Conservation (phyloP, 2,329 filamentous ascomycete species). For the Anisogramma anomala region DNA sequence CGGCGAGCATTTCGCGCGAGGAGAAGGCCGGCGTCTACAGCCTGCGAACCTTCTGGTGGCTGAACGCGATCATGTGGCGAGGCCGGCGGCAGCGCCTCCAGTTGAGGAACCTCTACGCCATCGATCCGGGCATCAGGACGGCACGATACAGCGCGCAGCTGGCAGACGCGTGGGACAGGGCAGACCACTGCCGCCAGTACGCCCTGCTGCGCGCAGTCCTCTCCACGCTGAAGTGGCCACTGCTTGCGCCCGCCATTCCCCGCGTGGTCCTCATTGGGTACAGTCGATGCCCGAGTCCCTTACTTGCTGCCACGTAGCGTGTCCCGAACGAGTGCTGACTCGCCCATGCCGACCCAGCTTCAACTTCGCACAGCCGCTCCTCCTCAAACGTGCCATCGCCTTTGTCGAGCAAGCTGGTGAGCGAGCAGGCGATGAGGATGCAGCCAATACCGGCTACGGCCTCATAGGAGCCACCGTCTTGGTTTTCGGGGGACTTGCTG, state of each 20-base stretch:
- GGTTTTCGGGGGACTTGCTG: slow-evolving; percentile 31
- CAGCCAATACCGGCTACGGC: slow-evolving; percentile 22
- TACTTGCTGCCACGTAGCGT: no score
- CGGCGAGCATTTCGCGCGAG: not conserved
- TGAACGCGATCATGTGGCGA: not conserved
- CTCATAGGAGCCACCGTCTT: slow-evolving; percentile 30
- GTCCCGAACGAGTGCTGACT: not conserved
- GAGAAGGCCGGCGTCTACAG: not conserved
- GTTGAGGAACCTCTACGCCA: not conserved
- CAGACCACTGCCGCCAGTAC: not conserved
- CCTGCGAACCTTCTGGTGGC: not conserved
- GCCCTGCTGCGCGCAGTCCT: not conserved
- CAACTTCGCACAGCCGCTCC: not conserved
- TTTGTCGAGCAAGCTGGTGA: not conserved
- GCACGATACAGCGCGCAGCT: not conserved
- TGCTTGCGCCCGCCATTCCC: not conserved
- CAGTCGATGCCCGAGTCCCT: no score
- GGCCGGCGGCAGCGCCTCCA: not conserved
- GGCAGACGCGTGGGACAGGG: not conserved
- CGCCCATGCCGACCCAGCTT: not conserved
- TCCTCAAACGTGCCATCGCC: not conserved
- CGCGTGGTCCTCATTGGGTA: not conserved
- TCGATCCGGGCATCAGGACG: not conserved
- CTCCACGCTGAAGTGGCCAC: not conserved
- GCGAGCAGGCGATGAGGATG: not conserved